Conservation (phyloP, 169 alveolate species). For the Theileria parva region DNA sequence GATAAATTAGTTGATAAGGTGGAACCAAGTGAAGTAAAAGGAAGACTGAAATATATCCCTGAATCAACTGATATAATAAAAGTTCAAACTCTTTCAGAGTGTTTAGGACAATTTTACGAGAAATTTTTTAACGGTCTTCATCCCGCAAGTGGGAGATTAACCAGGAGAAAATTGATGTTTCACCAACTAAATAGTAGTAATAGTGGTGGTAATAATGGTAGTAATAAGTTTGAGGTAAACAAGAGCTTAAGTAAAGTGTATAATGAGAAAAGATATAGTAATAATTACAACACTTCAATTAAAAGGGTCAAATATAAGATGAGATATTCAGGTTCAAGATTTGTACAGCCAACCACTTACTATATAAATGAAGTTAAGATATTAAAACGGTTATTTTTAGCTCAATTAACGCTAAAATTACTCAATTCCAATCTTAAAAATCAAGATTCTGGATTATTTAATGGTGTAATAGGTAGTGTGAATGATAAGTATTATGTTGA, state of each 20-base stretch:
- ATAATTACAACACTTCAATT: slow-evolving; percentile 17
- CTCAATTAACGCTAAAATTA: neutral
- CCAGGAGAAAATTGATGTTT: slow-evolving; percentile 28
- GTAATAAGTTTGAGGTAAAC: slow-evolving; percentile 17
- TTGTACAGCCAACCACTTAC: slow-evolving; percentile 43
- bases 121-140: slow-evolving; percentile 44
- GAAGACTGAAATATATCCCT: slow-evolving; percentile 33
- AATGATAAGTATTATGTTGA: slow-evolving; percentile 16
- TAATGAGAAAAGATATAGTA: slow-evolving; percentile 13
- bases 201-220: neutral
- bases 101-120: slow-evolving; percentile 19
- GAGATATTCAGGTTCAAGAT: slow-evolving; percentile 55
- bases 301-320: slow-evolving; percentile 46
- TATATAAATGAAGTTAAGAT: slow-evolving; percentile 52
- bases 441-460: neutral
- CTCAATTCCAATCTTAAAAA: neutral
- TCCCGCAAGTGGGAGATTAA: slow-evolving; percentile 50
- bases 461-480: neutral
- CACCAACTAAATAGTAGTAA: slow-evolving; percentile 1
- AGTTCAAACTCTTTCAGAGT: slow-evolving; percentile 27
- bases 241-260: slow-evolving; percentile 9
- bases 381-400: slow-evolving; percentile 44
- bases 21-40: neutral
- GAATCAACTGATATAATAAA: slow-evolving; percentile 43
- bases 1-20: neutral